Evolutionary conservation across 75 land plant genomes (phyloP), one percentile per base, ranked within the genome.

Genomic region (Picea glauca): DNA sequence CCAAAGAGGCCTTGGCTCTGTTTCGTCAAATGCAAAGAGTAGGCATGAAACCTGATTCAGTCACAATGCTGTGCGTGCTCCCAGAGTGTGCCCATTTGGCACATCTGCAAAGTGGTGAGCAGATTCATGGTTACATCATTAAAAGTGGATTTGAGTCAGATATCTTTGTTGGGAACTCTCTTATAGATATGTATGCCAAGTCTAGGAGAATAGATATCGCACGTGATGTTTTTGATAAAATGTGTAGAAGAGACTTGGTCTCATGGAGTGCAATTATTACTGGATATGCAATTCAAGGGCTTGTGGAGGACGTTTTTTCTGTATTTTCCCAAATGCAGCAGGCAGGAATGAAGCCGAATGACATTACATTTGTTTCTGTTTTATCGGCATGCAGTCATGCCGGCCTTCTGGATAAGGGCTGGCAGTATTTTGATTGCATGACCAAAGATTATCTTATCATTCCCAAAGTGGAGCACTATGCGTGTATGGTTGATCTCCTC

Each of bases 111-210:
- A 78, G 80, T 63, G 92, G 90, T 67, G 78, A 74, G 54, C 82
- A 84, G 5, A 77, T 89, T 20, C 88, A 92, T 78, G 89, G 81
- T 5, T 81, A 30, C 72, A 50, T 84, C 14, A n/a, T 80, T 4
- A 81, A 76, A 80, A 80, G 43, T 2, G 80, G 67, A 21, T 13
- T 62, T 26, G 84, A 73, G 13, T 63, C 58, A 5, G 84, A 75
- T 84, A 11, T 87, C 77, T 61, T 85, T 33, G 50, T 87, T 20
- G 80, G 82, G 58, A 85, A 86, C 13, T 80, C 88, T 20, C 80
- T 91, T 62, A 79, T 91, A 35, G 86, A 89, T 80, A 87, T 85
- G 89, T 91, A 89, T 81, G 67, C 84, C 57, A 89, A 81, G 62
- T 89, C 91, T 62, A 58, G 76, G 15, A 78, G 67, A 58, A 79